A percentile compares a stretch with the other conserved stretches of the same genome.
Conservation (phyloP, 768 basidiomycete species). For the Austroboletus eburneus region DNA sequence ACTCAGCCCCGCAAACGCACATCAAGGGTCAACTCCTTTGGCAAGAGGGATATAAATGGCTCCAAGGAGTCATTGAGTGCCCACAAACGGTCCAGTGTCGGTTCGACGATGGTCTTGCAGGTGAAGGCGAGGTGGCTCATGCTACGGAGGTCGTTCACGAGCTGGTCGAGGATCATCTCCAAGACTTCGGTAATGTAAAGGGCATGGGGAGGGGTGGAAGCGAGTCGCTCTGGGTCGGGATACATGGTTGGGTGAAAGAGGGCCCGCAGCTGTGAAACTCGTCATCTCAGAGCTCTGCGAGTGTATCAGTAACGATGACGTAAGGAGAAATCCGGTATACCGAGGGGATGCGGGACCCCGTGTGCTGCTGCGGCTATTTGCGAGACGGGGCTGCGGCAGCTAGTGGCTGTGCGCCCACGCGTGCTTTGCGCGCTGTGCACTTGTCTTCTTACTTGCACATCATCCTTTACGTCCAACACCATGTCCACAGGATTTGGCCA, state of each 20-base stretch:
- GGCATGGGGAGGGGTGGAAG: conserved; percentile 1
- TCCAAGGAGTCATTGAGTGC: conserved; percentile 22
- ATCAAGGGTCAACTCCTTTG: conserved; percentile 17
- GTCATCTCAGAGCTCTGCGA: too few relatives aligned
- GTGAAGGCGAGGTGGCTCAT: conserved; percentile 17
- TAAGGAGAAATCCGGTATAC: conserved; percentile 4
- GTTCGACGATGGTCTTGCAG: conserved; percentile 19
- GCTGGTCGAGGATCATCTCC: conserved; percentile 21
- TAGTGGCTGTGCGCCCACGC: too few relatives aligned
- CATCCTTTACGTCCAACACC: conserved; percentile 6
- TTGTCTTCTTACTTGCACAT: conserved; percentile 18
- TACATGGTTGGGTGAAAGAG: conserved; percentile 7
- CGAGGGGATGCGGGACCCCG: background rate
- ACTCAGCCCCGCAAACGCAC: conserved; percentile 5
- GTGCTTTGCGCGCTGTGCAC: conserved; percentile 16
- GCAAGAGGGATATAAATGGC: conserved; percentile 21
- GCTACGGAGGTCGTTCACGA: conserved; percentile 14
- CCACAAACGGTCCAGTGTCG: conserved; percentile 23
- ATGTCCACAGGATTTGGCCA: conserved; percentile 66
- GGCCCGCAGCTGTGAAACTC: background rate
- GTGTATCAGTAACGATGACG: conserved; percentile 1
- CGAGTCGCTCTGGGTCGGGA: background rate
- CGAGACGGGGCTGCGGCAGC: too few relatives aligned
- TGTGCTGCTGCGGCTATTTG: too few relatives aligned
- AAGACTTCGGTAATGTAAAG: conserved; percentile 20